These are phyloP conservation scores for Hypoxylon perforatum DNA, from an alignment of 495 filamentous ascomycete genomes.

Conservation along the genomic window DNA sequence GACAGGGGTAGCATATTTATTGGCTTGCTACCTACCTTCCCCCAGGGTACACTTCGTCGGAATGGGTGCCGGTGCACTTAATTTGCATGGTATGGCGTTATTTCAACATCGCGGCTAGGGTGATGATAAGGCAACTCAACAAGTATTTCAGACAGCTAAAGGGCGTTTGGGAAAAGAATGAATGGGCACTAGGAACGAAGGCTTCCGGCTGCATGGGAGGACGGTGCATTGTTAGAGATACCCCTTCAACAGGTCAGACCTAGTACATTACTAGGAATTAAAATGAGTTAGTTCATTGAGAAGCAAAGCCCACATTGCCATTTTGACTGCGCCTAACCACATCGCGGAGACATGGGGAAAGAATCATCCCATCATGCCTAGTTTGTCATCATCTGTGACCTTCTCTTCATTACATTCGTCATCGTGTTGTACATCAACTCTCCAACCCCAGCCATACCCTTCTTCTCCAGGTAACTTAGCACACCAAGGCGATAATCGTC, in stretches of 20 bases:
- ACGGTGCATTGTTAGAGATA: slow-evolving; percentile 31
- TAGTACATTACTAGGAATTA: slow-evolving; percentile 7
- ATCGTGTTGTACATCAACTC: slow-evolving; percentile 87
- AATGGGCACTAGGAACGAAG: slow-evolving; percentile 9
- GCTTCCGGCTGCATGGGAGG: background rate
- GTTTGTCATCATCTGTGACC: slow-evolving; percentile 30
- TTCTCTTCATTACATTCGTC: slow-evolving; percentile 70
- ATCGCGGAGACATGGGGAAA: background rate
- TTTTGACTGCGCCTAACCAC: background rate
- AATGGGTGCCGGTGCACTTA: slow-evolving; percentile 41
- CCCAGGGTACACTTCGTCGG: background rate
- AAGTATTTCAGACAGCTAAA: slow-evolving; percentile 2
- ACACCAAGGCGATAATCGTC: slow-evolving; percentile 81
- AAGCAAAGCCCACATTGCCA: background rate
- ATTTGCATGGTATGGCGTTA: slow-evolving; percentile 44
- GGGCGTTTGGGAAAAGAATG: slow-evolving; percentile 30
- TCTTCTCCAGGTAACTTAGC: slow-evolving; percentile 73
- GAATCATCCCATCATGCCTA: background rate
- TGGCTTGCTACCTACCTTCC: background rate
- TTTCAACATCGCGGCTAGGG: slow-evolving; percentile 35
- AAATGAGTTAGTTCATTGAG: slow-evolving; percentile 1
- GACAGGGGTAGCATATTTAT: background rate
- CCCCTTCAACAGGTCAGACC: slow-evolving; percentile 49
- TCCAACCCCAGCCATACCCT: slow-evolving; percentile 72
- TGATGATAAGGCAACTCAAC: slow-evolving; percentile 1